Percentiles rank a stretch among this genome's conserved stretches.
Evolutionary conservation across 1,284 basidiomycete genomes (phyloP).

Genomic region (Meripilus lineatus): DNA sequence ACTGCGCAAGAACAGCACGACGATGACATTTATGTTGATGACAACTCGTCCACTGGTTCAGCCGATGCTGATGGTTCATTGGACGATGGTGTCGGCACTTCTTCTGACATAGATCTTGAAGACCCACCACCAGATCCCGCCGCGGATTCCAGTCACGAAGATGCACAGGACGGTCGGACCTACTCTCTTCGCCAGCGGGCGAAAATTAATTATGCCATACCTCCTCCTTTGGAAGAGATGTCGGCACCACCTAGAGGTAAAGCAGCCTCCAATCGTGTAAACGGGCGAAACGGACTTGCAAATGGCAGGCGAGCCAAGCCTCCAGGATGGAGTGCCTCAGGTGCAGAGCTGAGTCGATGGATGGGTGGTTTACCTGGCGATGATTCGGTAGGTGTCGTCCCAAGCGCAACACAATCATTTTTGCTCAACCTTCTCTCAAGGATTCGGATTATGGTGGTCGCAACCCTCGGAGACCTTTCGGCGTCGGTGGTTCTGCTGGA

Average conservation of each 20-base stretch:
- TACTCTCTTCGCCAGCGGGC: conserved; percentile 61
- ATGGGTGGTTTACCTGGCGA: conserved; percentile 69
- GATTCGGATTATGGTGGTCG: conserved; percentile 68
- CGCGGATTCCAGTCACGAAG: conserved; percentile 43
- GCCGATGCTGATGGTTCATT: conserved; percentile 54
- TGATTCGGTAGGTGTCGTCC: conserved; percentile 52
- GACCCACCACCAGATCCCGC: conserved; percentile 38
- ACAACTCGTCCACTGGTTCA: conserved; percentile 41
- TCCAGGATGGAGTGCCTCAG: conserved; percentile 72
- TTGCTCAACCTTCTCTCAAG: conserved; percentile 26
- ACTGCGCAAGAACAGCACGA: conserved; percentile 29
- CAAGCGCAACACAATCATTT: conserved; percentile 4
- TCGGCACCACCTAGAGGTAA: conserved; percentile 39
- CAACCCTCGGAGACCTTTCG: conserved; percentile 62
- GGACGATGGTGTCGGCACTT: conserved; percentile 47
- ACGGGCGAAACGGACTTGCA: conserved; percentile 26
- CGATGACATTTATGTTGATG: conserved; percentile 49
- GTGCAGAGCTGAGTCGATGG: conserved; percentile 68
- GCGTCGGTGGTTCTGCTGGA: conserved; percentile 31
- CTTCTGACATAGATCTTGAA: conserved; percentile 39
- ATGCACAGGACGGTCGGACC: conserved; percentile 36
- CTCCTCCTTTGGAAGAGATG: conserved; percentile 68
- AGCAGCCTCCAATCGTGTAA: conserved; percentile 21
- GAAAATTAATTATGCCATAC: conserved; percentile 73
- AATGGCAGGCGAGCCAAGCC: conserved; percentile 36